Evolutionary conservation across 2,329 filamentous ascomycete genomes (phyloP), one percentile per base, ranked within the genome.

Genomic region (Sporothrix inflata): DNA sequence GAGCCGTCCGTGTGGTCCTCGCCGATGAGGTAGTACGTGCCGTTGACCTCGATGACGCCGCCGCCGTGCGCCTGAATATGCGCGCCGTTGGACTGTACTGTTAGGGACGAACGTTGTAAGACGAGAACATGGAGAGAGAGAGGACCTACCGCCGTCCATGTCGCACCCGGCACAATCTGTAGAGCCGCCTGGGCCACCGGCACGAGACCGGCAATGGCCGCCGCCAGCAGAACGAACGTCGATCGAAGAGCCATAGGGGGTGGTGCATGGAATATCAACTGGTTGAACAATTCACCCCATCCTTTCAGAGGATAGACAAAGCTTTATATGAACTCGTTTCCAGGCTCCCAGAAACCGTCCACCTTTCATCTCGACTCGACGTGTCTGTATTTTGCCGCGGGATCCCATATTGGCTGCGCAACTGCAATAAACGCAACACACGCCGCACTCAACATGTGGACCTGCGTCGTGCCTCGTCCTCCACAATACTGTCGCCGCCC

Each of bases 21-120:
- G 19, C 91, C 91, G 45, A 92, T 87, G 81, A 89, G 85, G 80
- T 92, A 92, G 81, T 88, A 92, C 0, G 84, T 86, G 11, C 82
- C 83, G 57, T 84, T 83, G 1, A 87, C 86, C 75, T 87, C 82
- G 76, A 90, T 85, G n/a, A 92, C 83, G 53, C 89, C 89, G 1
- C 86, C 88, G 2, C 90, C 90, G 76, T 92, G 90, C 0, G 90
- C 90, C 81, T 92, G 90, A 5, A 92, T 82, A 75, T 91, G 89
- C 27, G 85, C 63, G 53, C 73, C 73, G 8, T 71, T 71, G 45
- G 55, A 63, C 69, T 71, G 27, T 12, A 1, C 12, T n/a, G 40
- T 49, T 16, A 34, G 67, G n/a, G 16, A 40, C 5, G 24, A 34
- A 21, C 1, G 21, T 24, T 6, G 3, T n/a, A 11, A 40, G 5